phyloP scores from a whole-genome alignment of 2,329 filamentous ascomycete species.

The Teratosphaeriaceae sp. region DNA sequence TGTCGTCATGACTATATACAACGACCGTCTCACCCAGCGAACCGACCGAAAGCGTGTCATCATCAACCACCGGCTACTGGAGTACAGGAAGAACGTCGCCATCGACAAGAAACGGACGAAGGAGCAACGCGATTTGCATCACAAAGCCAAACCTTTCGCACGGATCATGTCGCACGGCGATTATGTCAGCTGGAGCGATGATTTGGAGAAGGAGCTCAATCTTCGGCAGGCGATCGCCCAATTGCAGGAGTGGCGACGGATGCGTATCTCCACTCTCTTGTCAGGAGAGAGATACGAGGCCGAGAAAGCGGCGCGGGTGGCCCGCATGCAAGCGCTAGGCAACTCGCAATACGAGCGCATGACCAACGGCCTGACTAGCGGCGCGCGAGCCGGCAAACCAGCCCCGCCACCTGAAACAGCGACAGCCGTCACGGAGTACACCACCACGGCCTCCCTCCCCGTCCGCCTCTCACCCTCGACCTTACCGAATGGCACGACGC shows the following conservation, averaged over 20 bases:
- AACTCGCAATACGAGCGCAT: slow-evolving; percentile 27
- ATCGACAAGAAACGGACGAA: slow-evolving; percentile 93
- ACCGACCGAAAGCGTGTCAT: slow-evolving; percentile 95
- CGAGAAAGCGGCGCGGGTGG: slow-evolving; percentile 72
- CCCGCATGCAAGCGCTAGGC: slow-evolving; percentile 38
- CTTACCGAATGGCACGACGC: slow-evolving; percentile 5
- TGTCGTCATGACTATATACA: slow-evolving; percentile 98
- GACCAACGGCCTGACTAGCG: slow-evolving; percentile 19
- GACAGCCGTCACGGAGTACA: slow-evolving; percentile 25
- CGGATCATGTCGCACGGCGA: slow-evolving; percentile 94
- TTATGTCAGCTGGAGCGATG: slow-evolving; percentile 78
- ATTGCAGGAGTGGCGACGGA: slow-evolving; percentile 85
- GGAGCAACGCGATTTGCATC: slow-evolving; percentile 83
- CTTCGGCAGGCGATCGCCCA: slow-evolving; percentile 86
- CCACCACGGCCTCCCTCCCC: slow-evolving; percentile 24
- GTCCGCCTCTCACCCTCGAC: slow-evolving; percentile 19
- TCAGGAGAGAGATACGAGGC: slow-evolving; percentile 87
- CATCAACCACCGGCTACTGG: slow-evolving; percentile 88
- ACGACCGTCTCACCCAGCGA: slow-evolving; percentile 79
- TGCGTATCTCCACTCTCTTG: slow-evolving; percentile 76
- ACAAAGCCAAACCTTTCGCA: slow-evolving; percentile 92
- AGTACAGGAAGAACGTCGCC: slow-evolving; percentile 86
- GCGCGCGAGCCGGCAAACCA: slow-evolving; percentile 16
- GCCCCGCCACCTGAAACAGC: slow-evolving; percentile 21
- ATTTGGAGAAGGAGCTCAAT: slow-evolving; percentile 84